phyloP scores from a whole-genome alignment of 2,329 filamentous ascomycete species.

The Sarocladium kiliense region DNA sequence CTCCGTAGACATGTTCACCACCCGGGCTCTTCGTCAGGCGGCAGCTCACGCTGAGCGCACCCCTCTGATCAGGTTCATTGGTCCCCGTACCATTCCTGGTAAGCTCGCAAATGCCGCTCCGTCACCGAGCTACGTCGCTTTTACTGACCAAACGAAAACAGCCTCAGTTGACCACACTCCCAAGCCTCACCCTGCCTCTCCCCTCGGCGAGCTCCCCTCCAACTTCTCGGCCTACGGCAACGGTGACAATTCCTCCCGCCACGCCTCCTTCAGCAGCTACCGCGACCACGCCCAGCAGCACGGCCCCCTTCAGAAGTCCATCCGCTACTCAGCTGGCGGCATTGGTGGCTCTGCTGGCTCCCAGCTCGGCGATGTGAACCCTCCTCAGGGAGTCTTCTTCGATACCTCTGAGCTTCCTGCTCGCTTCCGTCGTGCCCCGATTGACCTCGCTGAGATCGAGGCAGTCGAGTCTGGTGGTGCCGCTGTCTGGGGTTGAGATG shows the following conservation, averaged over 20 bases:
- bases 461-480: constrained; percentile 92
- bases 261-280: constrained; percentile 68
- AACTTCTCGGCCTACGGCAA: constrained; percentile 35
- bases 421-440: constrained; percentile 72
- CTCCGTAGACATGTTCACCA: constrained; percentile 45
- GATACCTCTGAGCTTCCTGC: constrained; percentile 83
- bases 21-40: constrained; percentile 52
- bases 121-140: background rate
- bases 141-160: constrained; percentile 28
- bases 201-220: constrained; percentile 56
- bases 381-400: constrained; percentile 73
- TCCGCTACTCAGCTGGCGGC: constrained; percentile 32
- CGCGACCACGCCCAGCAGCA: constrained; percentile 74
- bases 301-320: constrained; percentile 62
- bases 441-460: constrained; percentile 83
- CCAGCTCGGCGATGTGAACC: constrained; percentile 65
- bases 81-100: constrained; percentile 56
- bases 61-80: constrained; percentile 58
- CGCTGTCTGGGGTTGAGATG: constrained; percentile 39
- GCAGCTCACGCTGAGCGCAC: constrained; percentile 55
- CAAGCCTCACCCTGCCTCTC: constrained; percentile 67
- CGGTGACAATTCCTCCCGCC: constrained; percentile 32
- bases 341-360: constrained; percentile 61
- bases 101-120: constrained; percentile 21
- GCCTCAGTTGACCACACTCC: constrained; percentile 69